A percentile compares a stretch with the other conserved stretches of the same genome.
Evolutionary conservation across 495 filamentous ascomycete species (phyloP).

Genomic region (Penicillium robsamsonii): DNA sequence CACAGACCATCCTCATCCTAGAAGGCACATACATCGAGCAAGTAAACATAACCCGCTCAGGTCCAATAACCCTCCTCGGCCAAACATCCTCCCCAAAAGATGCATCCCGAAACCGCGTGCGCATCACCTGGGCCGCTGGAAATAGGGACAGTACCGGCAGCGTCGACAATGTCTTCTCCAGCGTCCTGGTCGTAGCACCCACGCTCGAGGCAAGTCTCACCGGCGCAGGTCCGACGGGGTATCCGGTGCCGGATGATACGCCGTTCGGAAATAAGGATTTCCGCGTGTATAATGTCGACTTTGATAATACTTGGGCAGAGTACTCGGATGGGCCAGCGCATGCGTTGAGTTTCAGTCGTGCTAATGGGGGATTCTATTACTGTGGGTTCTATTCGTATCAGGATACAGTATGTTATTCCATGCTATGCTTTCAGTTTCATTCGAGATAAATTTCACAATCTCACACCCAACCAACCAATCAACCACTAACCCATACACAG

Average conservation of each 20-base stretch:
- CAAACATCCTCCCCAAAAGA: slow-evolving; percentile 42
- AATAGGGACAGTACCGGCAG: slow-evolving; percentile 44
- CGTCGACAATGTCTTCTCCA: slow-evolving; percentile 57
- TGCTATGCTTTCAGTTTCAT: neutral
- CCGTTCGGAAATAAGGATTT: slow-evolving; percentile 58
- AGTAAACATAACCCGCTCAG: slow-evolving; percentile 57
- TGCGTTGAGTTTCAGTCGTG: slow-evolving; percentile 53
- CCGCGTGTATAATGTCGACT: slow-evolving; percentile 58
- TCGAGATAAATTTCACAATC: neutral
- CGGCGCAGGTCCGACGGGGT: slow-evolving; percentile 55
- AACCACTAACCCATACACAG: slow-evolving; percentile 19
- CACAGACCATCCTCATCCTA: slow-evolving; percentile 53
- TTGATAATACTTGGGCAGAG: slow-evolving; percentile 53
- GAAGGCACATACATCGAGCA: slow-evolving; percentile 58
- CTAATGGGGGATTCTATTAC: slow-evolving; percentile 60
- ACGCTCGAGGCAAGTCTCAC: slow-evolving; percentile 56
- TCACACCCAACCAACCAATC: neutral
- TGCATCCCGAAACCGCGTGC: slow-evolving; percentile 46
- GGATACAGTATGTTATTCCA: slow-evolving; percentile 46
- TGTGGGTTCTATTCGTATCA: slow-evolving; percentile 58
- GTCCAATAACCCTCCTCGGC: slow-evolving; percentile 54
- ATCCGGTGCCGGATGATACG: slow-evolving; percentile 53
- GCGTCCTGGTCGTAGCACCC: slow-evolving; percentile 54
- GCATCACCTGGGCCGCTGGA: slow-evolving; percentile 48
- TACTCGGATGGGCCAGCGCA: slow-evolving; percentile 54